A percentile compares a stretch with the other conserved stretches of the same genome.
These are phyloP conservation scores for Zarea fungicola DNA, from an alignment of 2,329 filamentous ascomycete genomes.

Conservation along the genomic window DNA sequence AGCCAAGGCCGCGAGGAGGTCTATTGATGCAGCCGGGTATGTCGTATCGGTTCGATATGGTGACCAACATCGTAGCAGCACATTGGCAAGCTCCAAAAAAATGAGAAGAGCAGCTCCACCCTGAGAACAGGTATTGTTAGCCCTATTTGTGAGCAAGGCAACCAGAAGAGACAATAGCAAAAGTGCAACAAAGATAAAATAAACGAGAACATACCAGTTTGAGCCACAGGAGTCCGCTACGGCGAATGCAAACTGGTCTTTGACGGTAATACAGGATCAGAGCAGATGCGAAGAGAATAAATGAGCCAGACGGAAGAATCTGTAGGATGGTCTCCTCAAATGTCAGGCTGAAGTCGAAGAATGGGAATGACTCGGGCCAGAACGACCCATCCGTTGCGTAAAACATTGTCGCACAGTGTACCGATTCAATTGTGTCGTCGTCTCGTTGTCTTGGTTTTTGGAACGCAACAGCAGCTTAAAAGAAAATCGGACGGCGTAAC, in stretches of 20 bases:
- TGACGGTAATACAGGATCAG: background rate
- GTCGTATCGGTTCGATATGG: conserved; percentile 7
- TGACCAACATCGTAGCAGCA: background rate
- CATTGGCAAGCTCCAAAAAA: background rate
- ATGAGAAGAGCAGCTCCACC: background rate
- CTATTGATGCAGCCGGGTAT: background rate
- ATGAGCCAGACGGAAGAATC: background rate
- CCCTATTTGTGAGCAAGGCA: too few species aligned
- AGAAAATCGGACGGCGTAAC: too few species aligned
- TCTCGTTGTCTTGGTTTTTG: too few species aligned
- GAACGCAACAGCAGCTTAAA: too few species aligned
- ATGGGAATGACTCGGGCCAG: too few species aligned
- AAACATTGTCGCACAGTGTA: too few species aligned
- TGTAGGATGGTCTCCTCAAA: background rate
- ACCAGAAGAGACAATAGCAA: too few species aligned
- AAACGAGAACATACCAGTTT: background rate
- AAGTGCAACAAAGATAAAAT: too few species aligned
- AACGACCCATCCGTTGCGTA: too few species aligned
- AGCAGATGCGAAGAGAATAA: background rate
- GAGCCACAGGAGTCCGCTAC: background rate
- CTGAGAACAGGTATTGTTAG: background rate
- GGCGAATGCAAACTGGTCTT: background rate
- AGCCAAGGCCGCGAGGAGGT: background rate
- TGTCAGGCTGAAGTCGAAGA: background rate
- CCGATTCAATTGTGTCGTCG: too few species aligned